Evolutionary conservation across 768 basidiomycete species (phyloP), one percentile per base, ranked within the genome.

Genomic region (Lactifluus piperatus): DNA sequence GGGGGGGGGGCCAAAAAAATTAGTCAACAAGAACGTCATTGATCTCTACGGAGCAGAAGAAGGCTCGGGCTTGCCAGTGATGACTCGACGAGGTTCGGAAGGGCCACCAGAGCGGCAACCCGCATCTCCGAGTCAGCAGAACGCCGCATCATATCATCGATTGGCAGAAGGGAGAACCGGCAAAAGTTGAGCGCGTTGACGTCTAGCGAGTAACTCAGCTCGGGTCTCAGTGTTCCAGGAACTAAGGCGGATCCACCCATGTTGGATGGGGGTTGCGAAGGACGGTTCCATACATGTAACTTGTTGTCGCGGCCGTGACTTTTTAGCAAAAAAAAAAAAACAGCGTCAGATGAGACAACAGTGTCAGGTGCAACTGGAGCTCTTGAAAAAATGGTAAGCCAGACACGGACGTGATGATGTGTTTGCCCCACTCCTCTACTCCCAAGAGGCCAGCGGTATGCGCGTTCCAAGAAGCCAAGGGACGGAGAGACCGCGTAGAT

Each of bases 131-230:
- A 16, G 13, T 46, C 26, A 46, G 53, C 27, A 58, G 62, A 29
- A 30, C 47, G 16, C 65, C 66, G 60, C 64, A 5, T 65, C 3
- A 11, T 22, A 4, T 24, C 22, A 47, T 62, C 63, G 32, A 45
- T 20, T 5, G 48, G 20, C 37, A 88, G 68, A 3, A 97, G 74
- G 7, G 90, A 87, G 71, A 97, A 94, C 2, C 87, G 83, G 71
- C 95, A 98, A 70, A 88, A 97, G 68, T 95, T 97, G 56, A 98
- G 77, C 2, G 95, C 85, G 68, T 99, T 99, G 59, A 94, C 85
- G 66, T 93, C 89, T 70, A 98, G 73, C 0, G 88, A 86, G 65
- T 85, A 86, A 11, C 72, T 68, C 4, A 89, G 69, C 7, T 68
- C 59, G 4, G 88, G 88, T 0, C 71, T 71, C 1, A 79, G 74